Evolutionary conservation across 2,329 filamentous ascomycete species (phyloP), one percentile per base, ranked within the genome.

Genomic region (Talaromyces atroroseus): DNA sequence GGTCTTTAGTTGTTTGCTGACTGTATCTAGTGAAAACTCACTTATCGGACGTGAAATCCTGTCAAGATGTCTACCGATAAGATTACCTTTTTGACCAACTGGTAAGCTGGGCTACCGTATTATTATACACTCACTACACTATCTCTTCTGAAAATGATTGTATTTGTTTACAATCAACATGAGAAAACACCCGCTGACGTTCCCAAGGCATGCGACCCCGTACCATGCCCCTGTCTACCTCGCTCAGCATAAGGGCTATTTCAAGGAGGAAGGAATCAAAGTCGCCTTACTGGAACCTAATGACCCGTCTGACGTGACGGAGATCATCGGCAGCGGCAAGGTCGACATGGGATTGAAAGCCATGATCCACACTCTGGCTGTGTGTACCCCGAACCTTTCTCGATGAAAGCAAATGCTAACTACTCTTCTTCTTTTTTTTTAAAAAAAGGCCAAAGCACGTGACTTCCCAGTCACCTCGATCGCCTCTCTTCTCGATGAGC

Each of bases 1-100:
- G 36, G 7, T 36, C 10, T 36, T 14, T 36, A 10, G 21, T 52
- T 38, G 45, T 59, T 36, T 21, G 55, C 59, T 61, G 54, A 61
- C 58, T 49, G 45, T 45, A 18, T 53, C 16, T 38, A 61, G 59
- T 57, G 57, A 54, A 34, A 14, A 29, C 23, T 23, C 23, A 40
- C 46, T 48, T 54, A 32, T 18, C 42, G 18, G 48, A 59, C 68
- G 71, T 75, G 71, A 62, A 76, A 71, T 68, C 56, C 60, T 71
- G 66, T 70, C 76, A 81, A 71, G 60, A 90, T 90, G 87, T 84
- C 87, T 71, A 89, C 86, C 73, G 87, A 90, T 71, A 90, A 90
- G 84, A 90, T 91, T 68, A 90, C 87, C 53, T 91, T 90, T 77
- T 79, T 90, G 71, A 88, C 87, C 76, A 90, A 91, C 80, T 91